These are phyloP conservation scores for Syncephalastrum racemosum DNA, from an alignment of 371 early-diverging fungal genomes.

Conservation along the genomic window DNA sequence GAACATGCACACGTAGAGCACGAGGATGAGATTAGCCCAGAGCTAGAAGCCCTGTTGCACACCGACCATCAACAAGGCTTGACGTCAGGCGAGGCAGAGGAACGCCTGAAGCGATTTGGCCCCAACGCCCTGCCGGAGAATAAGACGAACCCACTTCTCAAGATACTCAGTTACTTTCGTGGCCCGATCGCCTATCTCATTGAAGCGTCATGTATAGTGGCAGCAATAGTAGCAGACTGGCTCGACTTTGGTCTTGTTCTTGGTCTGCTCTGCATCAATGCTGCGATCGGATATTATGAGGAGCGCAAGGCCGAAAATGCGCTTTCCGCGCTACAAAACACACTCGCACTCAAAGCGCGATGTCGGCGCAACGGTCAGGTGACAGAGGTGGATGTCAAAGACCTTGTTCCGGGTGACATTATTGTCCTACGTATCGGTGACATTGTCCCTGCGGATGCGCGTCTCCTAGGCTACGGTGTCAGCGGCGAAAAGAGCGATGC, in stretches of 20 bases:
- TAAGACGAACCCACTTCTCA: conserved; percentile 77
- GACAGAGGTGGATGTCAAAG: conserved; percentile 72
- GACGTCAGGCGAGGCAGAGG: conserved; percentile 50
- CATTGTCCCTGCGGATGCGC: conserved; percentile 91
- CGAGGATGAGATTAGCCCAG: conserved; percentile 67
- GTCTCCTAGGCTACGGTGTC: conserved; percentile 80
- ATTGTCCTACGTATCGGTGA: conserved; percentile 89
- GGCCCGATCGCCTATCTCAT: conserved; percentile 90
- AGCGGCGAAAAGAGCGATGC: conserved; percentile 74
- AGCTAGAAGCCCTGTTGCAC: conserved; percentile 67
- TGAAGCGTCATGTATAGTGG: conserved; percentile 75
- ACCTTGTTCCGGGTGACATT: conserved; percentile 86
- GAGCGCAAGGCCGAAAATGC: conserved; percentile 90
- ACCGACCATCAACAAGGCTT: conserved; percentile 66
- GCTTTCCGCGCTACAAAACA: conserved; percentile 87
- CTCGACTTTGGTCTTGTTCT: conserved; percentile 87
- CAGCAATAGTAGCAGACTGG: conserved; percentile 76
- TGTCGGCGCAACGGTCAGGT: conserved; percentile 78
- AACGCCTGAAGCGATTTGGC: conserved; percentile 65
- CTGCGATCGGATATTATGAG: conserved; percentile 86
- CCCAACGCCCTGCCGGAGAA: conserved; percentile 74
- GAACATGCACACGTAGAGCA: conserved; percentile 68
- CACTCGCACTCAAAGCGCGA: conserved; percentile 79
- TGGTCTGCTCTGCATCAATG: conserved; percentile 81
- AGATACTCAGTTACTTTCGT: conserved; percentile 85